Evolutionary conservation across 257 asterid species (phyloP), one percentile per base, ranked within the genome.

Genomic region (Apocynum venetum): DNA sequence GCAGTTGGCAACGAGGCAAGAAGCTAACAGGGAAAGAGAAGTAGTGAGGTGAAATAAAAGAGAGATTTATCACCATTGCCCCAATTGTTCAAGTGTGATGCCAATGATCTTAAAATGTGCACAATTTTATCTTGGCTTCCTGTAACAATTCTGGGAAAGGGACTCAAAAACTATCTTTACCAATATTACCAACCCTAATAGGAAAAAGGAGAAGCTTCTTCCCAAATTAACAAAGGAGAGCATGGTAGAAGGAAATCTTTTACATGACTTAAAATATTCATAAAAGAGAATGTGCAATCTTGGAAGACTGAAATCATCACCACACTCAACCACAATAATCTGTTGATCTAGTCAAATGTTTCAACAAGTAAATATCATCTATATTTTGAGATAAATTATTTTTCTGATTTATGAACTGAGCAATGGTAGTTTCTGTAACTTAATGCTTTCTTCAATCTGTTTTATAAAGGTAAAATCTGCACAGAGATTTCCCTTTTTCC

Each of bases 1-100:
- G 97, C 88, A 80, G 81, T 89, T 56, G 99, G 98, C 89, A 90
- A 76, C 25, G 80, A 84, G 75, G 80, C 80, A 80, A 91, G 90
- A 79, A 93, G 97, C 99, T 96, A 83, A 85, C 60, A 79, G 78
- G 83, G 35, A 76, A 81, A 65, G 59, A 48, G 76, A 55, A 59
- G 31, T 4, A 31, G 52, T 43, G 12, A 13, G 48, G 20, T n/a
- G 46, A 20, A 53, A n/a, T 48, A 35, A 65, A 9, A 6, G 52
- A 72, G 40, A 76, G 71, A 31, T 43, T n/a, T 6, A n/a, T 3
- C 6, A 36, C 1, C 0, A 7, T 17, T 55, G 20, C 40, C 53
- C 53, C 53, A 57, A 12, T 20, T 57, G 64, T 63, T 63, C 68
- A n/a, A n/a, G 25, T 31, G 13, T 59, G 65, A n/a, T 59, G 20